These are phyloP conservation scores for Scutellaria galericulata DNA, from an alignment of 257 asterid genomes.

Conservation along the genomic window DNA sequence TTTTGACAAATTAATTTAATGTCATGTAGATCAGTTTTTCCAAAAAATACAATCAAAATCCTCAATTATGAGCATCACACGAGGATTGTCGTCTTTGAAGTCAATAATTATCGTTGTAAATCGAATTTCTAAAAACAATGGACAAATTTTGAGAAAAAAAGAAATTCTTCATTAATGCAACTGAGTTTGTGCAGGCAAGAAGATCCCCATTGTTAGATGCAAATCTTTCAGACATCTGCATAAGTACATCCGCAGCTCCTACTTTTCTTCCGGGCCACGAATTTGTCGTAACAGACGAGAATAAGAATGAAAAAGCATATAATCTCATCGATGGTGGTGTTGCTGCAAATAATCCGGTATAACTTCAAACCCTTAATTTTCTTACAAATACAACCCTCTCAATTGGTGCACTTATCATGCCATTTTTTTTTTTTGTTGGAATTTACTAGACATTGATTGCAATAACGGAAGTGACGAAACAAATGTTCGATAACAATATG, in stretches of 20 bases:
- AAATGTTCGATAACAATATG: constrained; percentile 48
- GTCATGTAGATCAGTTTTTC: too few species aligned
- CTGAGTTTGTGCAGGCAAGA: constrained; percentile 42
- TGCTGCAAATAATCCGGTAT: constrained; percentile 73
- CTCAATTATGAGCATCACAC: too few species aligned
- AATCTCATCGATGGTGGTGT: constrained; percentile 69
- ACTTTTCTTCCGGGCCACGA: constrained; percentile 64
- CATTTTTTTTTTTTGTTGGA: background rate
- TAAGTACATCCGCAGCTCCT: constrained; percentile 72
- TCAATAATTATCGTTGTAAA: too few species aligned
- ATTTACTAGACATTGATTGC: constrained; percentile 50
- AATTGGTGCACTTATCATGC: background rate
- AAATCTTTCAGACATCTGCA: constrained; percentile 61
- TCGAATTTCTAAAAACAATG: too few species aligned
- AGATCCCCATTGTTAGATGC: constrained; percentile 51
- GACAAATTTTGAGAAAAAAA: too few species aligned
- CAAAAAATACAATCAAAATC: too few species aligned
- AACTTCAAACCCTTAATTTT: background rate
- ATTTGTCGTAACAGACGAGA: constrained; percentile 36
- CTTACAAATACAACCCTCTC: background rate
- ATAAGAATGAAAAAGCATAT: constrained; percentile 43
- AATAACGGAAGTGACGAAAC: constrained; percentile 51
- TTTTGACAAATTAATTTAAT: too few species aligned
- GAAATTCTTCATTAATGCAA: too few species aligned
- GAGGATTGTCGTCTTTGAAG: too few species aligned